Evolutionary conservation across 306 rosid genomes (phyloP).

Genomic region (Pyrus betulifolia): DNA sequence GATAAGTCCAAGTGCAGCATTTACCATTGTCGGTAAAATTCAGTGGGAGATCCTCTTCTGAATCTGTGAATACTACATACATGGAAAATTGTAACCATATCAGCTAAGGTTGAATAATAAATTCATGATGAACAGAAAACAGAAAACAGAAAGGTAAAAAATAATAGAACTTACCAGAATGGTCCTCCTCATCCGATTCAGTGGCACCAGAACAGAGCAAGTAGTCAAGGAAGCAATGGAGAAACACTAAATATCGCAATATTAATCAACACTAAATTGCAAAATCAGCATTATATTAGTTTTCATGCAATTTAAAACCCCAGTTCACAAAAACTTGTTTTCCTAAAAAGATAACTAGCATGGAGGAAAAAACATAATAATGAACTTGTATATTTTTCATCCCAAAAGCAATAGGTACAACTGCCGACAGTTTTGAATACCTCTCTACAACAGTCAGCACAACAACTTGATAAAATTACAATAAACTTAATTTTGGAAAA

Average conservation of each 20-base stretch:
- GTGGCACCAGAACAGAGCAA: conserved; percentile 22
- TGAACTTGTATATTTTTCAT: neutral
- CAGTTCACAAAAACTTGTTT: neutral
- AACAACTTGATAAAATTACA: neutral
- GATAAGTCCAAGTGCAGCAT: neutral
- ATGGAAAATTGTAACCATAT: neutral
- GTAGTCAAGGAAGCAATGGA: neutral
- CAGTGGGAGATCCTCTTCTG: conserved; percentile 33
- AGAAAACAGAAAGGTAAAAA: no score
- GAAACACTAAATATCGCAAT: neutral
- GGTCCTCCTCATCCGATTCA: neutral
- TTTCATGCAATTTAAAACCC: neutral
- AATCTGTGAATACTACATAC: conserved; percentile 1
- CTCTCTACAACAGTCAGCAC: neutral
- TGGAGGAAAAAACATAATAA: neutral
- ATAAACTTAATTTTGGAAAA: neutral
- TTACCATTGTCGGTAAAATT: conserved; percentile 47
- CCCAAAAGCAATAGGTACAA: neutral
- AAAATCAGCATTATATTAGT: neutral
- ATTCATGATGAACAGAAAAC: neutral
- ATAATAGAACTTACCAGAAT: conserved; percentile 24
- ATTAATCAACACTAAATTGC: neutral
- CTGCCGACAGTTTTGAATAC: no score
- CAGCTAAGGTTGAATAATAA: neutral
- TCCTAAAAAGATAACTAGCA: neutral